phyloP scores from a whole-genome alignment of 73 alveolate species.

The Tetrahymena thermophila region DNA sequence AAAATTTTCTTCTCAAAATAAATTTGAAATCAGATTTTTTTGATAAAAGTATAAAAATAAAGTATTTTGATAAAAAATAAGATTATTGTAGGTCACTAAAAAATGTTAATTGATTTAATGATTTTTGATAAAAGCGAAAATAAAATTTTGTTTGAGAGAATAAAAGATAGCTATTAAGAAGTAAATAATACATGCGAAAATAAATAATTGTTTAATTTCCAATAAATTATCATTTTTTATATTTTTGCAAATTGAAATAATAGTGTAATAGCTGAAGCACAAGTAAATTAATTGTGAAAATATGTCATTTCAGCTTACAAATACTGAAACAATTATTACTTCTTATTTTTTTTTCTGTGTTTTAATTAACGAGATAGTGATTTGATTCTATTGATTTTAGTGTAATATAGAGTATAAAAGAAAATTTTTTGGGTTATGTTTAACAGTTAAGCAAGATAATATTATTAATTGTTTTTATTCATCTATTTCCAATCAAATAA shows the following conservation, averaged over 20 bases:
- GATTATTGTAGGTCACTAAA: not conserved
- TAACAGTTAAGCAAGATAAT: not conserved
- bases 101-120: too few relatives aligned
- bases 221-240: too few relatives aligned
- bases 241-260: too few relatives aligned
- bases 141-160: not conserved
- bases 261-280: too few relatives aligned
- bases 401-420: not conserved
- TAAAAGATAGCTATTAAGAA: too few relatives aligned
- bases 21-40: not conserved
- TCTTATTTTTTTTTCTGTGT: not conserved
- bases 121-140: too few relatives aligned
- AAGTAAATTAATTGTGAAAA: not conserved
- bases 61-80: not conserved
- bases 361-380: not conserved
- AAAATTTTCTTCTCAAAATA: too few relatives aligned
- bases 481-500: not conserved
- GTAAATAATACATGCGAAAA: too few relatives aligned
- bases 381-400: not conserved
- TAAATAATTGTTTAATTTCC: too few relatives aligned
- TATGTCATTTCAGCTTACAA: not conserved
- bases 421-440: not conserved
- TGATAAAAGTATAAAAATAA: not conserved
- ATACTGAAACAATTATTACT: not conserved
- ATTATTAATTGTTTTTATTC: too few relatives aligned